phyloP scores from a whole-genome alignment of 441 rosid genomes.

The Pelargonium cotyledonis region DNA sequence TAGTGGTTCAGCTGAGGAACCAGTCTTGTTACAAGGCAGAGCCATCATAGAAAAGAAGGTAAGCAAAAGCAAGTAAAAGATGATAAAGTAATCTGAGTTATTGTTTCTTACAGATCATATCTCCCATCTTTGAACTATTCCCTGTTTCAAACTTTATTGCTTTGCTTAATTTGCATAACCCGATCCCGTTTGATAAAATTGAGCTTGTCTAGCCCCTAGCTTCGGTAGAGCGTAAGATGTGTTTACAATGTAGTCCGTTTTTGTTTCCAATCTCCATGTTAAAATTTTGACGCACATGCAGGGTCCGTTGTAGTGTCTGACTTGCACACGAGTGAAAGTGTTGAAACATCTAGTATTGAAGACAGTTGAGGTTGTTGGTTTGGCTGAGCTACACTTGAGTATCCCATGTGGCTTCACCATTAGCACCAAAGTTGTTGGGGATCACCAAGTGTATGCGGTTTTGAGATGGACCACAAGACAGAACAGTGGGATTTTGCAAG shows the following conservation, averaged over 20 bases:
- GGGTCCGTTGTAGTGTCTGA: no score
- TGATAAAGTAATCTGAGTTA: constrained; percentile 23
- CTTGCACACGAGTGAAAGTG: no score
- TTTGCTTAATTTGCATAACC: neutral
- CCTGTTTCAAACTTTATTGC: neutral
- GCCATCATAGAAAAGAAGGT: constrained; percentile 19
- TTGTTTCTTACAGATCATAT: constrained; percentile 15
- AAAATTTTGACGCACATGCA: no score
- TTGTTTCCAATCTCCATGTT: no score
- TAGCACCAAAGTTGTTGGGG: neutral
- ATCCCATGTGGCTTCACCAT: neutral
- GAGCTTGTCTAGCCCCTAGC: no score
- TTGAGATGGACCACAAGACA: neutral
- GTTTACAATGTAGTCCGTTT: no score
- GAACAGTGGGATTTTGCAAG: neutral
- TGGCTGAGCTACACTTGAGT: no score
- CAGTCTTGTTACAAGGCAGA: neutral
- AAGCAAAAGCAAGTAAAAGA: constrained; percentile 28
- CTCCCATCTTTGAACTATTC: constrained; percentile 14
- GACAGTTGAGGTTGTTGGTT: no score
- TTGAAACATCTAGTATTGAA: no score
- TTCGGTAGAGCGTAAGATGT: no score
- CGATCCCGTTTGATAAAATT: neutral
- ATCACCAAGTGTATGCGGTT: neutral
- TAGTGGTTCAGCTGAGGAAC: constrained; percentile 6